Percentiles rank a stretch among this genome's conserved stretches.
Conservation (phyloP, 2,329 filamentous ascomycete genomes). For the Sarocladium strictum region DNA sequence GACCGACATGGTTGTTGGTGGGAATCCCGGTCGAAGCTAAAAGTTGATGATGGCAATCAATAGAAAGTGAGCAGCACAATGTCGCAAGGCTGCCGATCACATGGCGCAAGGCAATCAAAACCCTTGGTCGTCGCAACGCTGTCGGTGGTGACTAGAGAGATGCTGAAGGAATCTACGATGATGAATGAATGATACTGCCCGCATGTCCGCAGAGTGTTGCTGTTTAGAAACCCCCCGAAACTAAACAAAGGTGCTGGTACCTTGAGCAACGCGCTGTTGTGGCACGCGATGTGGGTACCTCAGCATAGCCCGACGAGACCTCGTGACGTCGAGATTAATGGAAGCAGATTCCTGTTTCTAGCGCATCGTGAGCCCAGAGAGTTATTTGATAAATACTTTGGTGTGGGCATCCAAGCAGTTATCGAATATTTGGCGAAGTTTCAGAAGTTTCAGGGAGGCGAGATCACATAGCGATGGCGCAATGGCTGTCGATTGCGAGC, state of each 20-base stretch:
- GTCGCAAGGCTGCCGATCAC: background rate
- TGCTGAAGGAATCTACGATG: background rate
- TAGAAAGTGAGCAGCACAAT: too few species aligned
- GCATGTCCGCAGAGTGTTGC: background rate
- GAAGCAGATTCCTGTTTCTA: background rate
- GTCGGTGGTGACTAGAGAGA: background rate
- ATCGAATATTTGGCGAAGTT: too few species aligned
- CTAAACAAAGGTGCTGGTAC: constrained; percentile 5
- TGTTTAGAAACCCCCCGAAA: background rate
- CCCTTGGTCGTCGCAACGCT: background rate
- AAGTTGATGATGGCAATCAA: constrained; percentile 1
- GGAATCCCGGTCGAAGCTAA: background rate
- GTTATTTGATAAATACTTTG: background rate
- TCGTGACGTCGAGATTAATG: background rate
- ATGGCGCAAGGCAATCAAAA: background rate
- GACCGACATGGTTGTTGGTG: constrained; percentile 23
- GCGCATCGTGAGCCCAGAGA: background rate
- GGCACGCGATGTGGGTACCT: constrained; percentile 9
- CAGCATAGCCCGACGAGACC: background rate
- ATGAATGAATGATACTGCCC: constrained; percentile 6
- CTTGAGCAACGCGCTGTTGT: constrained; percentile 8
- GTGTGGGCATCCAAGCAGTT: too few species aligned
- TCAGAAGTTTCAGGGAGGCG: too few species aligned
- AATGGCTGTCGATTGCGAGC: too few species aligned
- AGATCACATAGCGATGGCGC: too few species aligned